Percentiles rank a stretch among this genome's conserved stretches.
These are phyloP conservation scores for Hypericum androsaemum DNA, from an alignment of 345 rosid species.

Conservation along the genomic window DNA sequence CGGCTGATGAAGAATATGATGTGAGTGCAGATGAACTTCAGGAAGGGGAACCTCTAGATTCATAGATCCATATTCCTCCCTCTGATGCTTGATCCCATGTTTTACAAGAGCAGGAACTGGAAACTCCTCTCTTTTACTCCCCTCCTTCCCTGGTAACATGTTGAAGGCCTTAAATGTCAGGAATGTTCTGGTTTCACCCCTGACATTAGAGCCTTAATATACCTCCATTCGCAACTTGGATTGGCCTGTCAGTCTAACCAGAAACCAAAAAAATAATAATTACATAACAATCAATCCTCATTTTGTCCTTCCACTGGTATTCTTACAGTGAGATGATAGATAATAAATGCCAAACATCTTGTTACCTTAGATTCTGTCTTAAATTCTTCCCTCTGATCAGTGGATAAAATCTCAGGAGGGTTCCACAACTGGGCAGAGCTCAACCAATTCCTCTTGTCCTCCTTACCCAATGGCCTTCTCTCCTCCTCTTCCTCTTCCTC, in stretches of 20 bases:
- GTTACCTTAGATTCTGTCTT: no score
- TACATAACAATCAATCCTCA: no score
- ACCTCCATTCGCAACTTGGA: constrained; percentile 27
- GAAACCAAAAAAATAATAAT: no score
- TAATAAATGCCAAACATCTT: no score
- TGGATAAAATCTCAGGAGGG: constrained; percentile 5
- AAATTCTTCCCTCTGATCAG: constrained; percentile 12
- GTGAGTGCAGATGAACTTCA: constrained; percentile 8
- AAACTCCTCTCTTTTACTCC: constrained; percentile 15
- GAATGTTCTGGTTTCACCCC: constrained; percentile 28
- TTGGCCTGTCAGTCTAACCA: no score
- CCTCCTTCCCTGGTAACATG: not conserved
- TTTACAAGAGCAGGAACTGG: constrained; percentile 24
- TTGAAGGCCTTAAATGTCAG: constrained; percentile 24
- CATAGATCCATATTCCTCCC: no score
- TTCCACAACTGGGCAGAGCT: constrained; percentile 62
- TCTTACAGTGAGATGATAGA: no score
- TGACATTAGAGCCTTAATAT: constrained; percentile 23
- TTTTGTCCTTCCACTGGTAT: not conserved
- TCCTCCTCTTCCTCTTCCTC: constrained; percentile 21
- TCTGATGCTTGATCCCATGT: no score
- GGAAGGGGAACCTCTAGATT: constrained; percentile 29
- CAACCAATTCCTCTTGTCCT: constrained; percentile 49
- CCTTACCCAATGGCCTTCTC: no score
- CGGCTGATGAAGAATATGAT: not conserved